phyloP scores from a whole-genome alignment of 208 protist species.

The Trypanosoma grayi region DNA sequence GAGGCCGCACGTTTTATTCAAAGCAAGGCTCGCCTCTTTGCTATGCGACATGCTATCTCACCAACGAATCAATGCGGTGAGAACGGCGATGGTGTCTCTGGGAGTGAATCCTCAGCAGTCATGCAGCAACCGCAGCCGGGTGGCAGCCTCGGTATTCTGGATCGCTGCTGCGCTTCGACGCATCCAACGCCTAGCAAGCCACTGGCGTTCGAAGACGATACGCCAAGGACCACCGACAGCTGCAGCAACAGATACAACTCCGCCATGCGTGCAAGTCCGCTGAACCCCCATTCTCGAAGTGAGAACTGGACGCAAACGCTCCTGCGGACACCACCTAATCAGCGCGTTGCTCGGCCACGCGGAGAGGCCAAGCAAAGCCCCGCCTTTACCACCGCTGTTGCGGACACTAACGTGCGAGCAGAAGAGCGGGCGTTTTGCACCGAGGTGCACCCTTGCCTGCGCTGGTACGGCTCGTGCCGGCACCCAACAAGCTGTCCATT shows the following conservation, averaged over 20 bases:
- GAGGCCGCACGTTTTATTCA: conserved; percentile 68
- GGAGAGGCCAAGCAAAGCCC: not conserved
- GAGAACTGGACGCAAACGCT: not conserved
- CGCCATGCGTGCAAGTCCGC: not conserved
- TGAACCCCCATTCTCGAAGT: not conserved
- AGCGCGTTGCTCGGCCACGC: not conserved
- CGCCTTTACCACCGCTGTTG: not conserved
- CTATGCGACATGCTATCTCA: conserved; percentile 30
- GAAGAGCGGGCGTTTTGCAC: conserved; percentile 38
- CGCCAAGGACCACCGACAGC: not conserved
- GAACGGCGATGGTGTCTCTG: not conserved
- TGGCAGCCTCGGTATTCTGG: conserved; percentile 1
- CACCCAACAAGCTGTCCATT: conserved; percentile 67
- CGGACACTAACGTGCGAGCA: conserved; percentile 2
- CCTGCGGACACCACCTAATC: not conserved
- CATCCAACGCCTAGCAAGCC: conserved; percentile 12
- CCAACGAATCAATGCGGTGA: conserved; percentile 7
- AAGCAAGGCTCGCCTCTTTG: conserved; percentile 62
- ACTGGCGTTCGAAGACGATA: conserved; percentile 12
- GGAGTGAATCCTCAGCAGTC: not conserved
- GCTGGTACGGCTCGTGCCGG: conserved; percentile 69
- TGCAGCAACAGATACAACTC: not conserved
- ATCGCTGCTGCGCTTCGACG: not conserved
- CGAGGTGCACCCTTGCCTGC: conserved; percentile 66
- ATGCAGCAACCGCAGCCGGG: not conserved